Base-by-base conservation (phyloP, 2,329 filamentous ascomycete species). In the Ophiosphaerella korrae region DNA sequence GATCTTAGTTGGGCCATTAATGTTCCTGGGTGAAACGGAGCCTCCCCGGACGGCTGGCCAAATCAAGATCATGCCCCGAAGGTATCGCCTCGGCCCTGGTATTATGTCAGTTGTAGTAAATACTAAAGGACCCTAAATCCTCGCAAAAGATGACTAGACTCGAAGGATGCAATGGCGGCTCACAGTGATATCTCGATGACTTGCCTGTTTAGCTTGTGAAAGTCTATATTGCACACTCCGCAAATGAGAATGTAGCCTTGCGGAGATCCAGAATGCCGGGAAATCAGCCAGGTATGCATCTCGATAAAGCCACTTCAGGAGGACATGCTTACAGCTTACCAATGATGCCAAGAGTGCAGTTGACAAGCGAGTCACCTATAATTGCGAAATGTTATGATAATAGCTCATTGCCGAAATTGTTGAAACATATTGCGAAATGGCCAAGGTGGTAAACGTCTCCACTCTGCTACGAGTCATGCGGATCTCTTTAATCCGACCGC, bases 381-480 rank as follows among this genome's bases (percentile, higher is more conserved):
- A 37, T 57, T 46, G 41, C 32, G 55, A 45, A 50, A 21, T 45
- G 36, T 54, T 50, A 50, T 42, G 48, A 58, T 60, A 64, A 43
- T 39, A 49, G 42, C 45, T 46, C 26, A 45, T 42, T 51, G 51
- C 53, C 49, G 54, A 53, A 36, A 40, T 47, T 14, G 31, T 46
- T 32, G 49, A 62, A 57, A 61, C 48, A 45, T 45, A 55, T 52
- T 34, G 33, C 12, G 49, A 51, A 18, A 40, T 60, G 58, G 50
- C 57, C 53, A 42, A 55, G 38, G 45, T 39, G 38, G 45, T 42
- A 47, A 59, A 55, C 52, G 51, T 42, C 48, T 57, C 35, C 43
- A 46, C 52, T 55, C 44, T 55, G 47, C 40, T 39, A 51, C 54
- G 55, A 61, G 56, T 63, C 52, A 63, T 55, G 55, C 58, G 56